Evolutionary conservation across 208 protist genomes (phyloP).

Genomic region (Acanthamoeba polyphaga): DNA sequence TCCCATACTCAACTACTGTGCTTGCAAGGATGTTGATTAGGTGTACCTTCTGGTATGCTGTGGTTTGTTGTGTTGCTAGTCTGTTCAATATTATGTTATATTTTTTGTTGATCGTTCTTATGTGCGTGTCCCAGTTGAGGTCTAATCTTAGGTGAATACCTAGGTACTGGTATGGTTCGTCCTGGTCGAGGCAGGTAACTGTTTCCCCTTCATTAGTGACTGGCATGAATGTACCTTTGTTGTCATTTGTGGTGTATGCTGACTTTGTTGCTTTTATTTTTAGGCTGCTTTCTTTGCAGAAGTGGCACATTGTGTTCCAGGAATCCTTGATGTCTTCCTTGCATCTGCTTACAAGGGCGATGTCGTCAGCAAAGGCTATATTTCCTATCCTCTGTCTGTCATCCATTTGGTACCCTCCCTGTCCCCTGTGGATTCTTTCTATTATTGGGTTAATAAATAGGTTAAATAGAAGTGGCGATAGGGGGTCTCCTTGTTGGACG

Average conservation of each 20-base stretch:
- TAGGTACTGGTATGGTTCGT: not conserved
- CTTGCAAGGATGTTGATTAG: not conserved
- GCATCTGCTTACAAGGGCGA: not conserved
- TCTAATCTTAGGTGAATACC: not conserved
- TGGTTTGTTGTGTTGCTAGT: not conserved
- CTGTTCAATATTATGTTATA: not conserved
- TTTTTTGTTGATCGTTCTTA: not conserved
- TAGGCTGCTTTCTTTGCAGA: not conserved
- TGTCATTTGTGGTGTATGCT: not conserved
- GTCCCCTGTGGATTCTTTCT: not conserved
- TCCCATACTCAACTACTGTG: not conserved
- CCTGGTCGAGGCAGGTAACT: not conserved
- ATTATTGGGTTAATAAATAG: conserved; percentile 6
- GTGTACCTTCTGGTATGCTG: not conserved
- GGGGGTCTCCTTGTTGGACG: not conserved
- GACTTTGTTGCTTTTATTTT: not conserved
- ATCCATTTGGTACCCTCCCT: not conserved
- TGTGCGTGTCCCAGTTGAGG: not conserved
- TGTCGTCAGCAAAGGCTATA: not conserved
- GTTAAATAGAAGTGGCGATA: not conserved
- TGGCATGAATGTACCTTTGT: not conserved
- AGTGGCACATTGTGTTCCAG: not conserved
- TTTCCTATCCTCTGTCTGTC: not conserved
- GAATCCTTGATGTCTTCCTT: not conserved
- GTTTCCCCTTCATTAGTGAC: not conserved